A percentile compares a stretch with the other conserved stretches of the same genome.
phyloP scores from a whole-genome alignment of 2,329 filamentous ascomycete species.

The Neonectria coccinea region DNA sequence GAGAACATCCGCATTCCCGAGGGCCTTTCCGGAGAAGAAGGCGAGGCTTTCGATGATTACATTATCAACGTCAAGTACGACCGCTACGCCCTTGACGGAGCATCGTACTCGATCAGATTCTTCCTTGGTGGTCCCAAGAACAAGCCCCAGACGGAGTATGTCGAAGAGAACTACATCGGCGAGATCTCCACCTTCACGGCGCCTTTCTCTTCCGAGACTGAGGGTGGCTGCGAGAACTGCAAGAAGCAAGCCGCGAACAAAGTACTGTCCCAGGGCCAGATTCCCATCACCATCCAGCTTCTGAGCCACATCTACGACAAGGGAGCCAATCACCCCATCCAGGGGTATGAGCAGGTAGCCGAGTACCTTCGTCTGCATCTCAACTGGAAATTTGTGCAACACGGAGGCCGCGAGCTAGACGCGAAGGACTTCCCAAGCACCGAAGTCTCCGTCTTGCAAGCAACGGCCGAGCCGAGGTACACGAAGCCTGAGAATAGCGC shows the following conservation, averaged over 20 bases:
- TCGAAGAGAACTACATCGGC: background rate
- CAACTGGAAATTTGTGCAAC: constrained; percentile 12
- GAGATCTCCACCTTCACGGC: constrained; percentile 6
- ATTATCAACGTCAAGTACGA: constrained; percentile 19
- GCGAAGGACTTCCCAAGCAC: background rate
- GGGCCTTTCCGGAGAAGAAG: background rate
- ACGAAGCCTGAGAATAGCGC: no score
- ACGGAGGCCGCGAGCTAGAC: background rate
- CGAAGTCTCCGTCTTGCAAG: constrained; percentile 2
- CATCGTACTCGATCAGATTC: constrained; percentile 12
- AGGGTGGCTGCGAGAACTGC: background rate
- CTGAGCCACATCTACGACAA: constrained; percentile 8
- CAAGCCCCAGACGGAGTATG: background rate
- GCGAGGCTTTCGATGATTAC: constrained; percentile 3
- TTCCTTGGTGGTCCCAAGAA: constrained; percentile 10
- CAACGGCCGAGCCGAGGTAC: no score
- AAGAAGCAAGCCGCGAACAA: background rate
- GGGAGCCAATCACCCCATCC: background rate
- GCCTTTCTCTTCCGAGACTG: background rate
- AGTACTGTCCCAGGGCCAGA: constrained; percentile 16
- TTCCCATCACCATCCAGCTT: constrained; percentile 17
- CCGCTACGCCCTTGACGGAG: constrained; percentile 1
- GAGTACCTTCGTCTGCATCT: constrained; percentile 16
- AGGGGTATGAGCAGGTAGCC: background rate
- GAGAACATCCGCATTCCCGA: no score